Conservation (phyloP, 2,329 filamentous ascomycete genomes). For the Eutypa lata region DNA sequence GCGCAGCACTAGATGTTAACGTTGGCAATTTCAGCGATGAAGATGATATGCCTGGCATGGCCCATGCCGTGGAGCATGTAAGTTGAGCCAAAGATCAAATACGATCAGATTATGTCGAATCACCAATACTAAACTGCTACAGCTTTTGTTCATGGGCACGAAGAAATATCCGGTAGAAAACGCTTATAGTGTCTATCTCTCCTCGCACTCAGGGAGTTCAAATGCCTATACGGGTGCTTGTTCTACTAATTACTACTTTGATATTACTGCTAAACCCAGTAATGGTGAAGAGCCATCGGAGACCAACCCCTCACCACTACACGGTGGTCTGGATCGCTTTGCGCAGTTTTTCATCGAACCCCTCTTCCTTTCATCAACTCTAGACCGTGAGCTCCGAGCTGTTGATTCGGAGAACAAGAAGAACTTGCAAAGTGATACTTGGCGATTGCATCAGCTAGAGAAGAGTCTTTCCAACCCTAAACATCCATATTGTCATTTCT, state of each 20-base stretch:
- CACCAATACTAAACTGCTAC: slow-evolving; percentile 2
- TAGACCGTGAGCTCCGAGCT: slow-evolving; percentile 83
- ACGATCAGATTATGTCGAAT: background rate
- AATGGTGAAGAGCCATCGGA: slow-evolving; percentile 55
- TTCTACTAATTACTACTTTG: slow-evolving; percentile 97
- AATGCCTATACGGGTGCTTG: slow-evolving; percentile 94
- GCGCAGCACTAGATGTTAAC: slow-evolving; percentile 90
- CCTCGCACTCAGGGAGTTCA: slow-evolving; percentile 83
- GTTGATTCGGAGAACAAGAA: slow-evolving; percentile 98
- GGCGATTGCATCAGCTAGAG: slow-evolving; percentile 83
- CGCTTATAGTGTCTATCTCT: slow-evolving; percentile 90
- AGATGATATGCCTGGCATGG: slow-evolving; percentile 88
- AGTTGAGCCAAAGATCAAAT: slow-evolving; percentile 9
- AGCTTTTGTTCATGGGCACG: slow-evolving; percentile 95
- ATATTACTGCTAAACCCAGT: slow-evolving; percentile 77
- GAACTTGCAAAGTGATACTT: slow-evolving; percentile 86
- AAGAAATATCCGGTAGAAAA: slow-evolving; percentile 97
- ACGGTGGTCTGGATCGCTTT: slow-evolving; percentile 84
- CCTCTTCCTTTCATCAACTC: slow-evolving; percentile 77
- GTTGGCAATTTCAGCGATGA: slow-evolving; percentile 94
- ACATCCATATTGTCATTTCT: slow-evolving; percentile 89
- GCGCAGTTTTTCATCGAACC: slow-evolving; percentile 91
- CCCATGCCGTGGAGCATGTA: slow-evolving; percentile 91
- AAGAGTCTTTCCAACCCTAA: slow-evolving; percentile 84
- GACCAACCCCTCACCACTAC: slow-evolving; percentile 58